Evolutionary conservation across 192 early-diverging fungal species (phyloP).

Genomic region (Pecoramyces ruminantium): DNA sequence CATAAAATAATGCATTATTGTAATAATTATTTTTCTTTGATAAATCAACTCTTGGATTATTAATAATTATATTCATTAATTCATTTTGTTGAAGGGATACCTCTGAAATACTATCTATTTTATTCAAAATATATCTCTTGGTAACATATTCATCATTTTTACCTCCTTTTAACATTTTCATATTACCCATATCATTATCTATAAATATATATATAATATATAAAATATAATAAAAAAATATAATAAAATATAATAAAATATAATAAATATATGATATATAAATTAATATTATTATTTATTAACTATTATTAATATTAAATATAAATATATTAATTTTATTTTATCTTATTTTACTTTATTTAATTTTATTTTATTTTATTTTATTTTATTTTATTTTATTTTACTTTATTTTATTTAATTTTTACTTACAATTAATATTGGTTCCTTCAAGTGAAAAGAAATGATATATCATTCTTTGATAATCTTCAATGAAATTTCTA

Average conservation of each 20-base stretch:
- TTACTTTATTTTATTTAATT: too few relatives aligned
- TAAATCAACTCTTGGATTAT: background rate
- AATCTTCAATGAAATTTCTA: background rate
- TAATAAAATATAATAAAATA: too few relatives aligned
- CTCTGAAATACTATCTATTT: background rate
- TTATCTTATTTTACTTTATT: too few relatives aligned
- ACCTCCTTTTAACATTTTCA: background rate
- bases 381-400: too few relatives aligned
- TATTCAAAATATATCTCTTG: background rate
- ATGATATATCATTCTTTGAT: background rate
- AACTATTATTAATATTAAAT: too few relatives aligned
- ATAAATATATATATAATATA: too few relatives aligned
- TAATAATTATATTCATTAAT: background rate
- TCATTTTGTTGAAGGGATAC: background rate
- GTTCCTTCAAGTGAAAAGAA: background rate
- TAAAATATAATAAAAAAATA: too few relatives aligned
- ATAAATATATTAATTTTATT: too few relatives aligned
- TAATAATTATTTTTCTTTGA: background rate
- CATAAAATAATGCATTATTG: background rate
- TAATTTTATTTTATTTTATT: too few relatives aligned
- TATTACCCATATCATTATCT: background rate
- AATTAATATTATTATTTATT: too few relatives aligned
- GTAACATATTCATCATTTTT: background rate
- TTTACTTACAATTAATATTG: background rate
- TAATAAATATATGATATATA: too few relatives aligned